Evolutionary conservation across 345 rosid species (phyloP).

Genomic region (rapeseed (Brassica napus)): DNA sequence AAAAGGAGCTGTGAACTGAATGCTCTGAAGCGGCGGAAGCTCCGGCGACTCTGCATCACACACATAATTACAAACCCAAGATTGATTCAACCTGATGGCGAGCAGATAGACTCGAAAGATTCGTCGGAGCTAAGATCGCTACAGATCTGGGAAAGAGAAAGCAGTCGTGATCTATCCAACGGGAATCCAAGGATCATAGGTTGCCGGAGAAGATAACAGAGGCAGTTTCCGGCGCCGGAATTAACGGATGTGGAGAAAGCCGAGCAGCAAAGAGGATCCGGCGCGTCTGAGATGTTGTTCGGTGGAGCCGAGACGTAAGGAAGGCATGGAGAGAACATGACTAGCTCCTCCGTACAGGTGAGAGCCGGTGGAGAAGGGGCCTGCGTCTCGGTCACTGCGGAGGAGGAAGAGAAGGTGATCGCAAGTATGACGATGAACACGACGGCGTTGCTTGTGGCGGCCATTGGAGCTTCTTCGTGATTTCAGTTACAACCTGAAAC

Average conservation of each 20-base stretch:
- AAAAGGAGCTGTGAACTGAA: constrained; percentile 38
- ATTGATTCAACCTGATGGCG: constrained; percentile 36
- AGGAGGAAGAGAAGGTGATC: constrained; percentile 26
- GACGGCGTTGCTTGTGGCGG: constrained; percentile 20
- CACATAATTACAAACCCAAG: constrained; percentile 7
- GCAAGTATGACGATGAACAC: constrained; percentile 15
- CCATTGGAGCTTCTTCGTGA: constrained; percentile 20
- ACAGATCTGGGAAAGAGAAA: constrained; percentile 60
- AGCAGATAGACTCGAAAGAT: constrained; percentile 55
- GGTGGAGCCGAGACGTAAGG: constrained; percentile 66
- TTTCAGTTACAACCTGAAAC: constrained; percentile 27
- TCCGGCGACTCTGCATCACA: constrained; percentile 43
- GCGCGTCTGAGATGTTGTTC: constrained; percentile 49
- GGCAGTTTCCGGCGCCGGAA: constrained; percentile 52
- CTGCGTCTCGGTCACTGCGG: constrained; percentile 23
- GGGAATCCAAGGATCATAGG: constrained; percentile 79
- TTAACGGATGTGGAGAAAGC: constrained; percentile 48
- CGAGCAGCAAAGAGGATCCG: constrained; percentile 58
- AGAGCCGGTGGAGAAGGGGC: constrained; percentile 30
- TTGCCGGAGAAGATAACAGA: constrained; percentile 67
- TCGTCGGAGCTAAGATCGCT: neutral
- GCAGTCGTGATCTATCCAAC: constrained; percentile 55
- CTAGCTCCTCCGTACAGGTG: constrained; percentile 54
- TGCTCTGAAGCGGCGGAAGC: constrained; percentile 51
- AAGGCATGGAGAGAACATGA: constrained; percentile 76